These are phyloP conservation scores for Globisporangium splendens DNA, from an alignment of 352 stramenopile species.

Conservation along the genomic window DNA sequence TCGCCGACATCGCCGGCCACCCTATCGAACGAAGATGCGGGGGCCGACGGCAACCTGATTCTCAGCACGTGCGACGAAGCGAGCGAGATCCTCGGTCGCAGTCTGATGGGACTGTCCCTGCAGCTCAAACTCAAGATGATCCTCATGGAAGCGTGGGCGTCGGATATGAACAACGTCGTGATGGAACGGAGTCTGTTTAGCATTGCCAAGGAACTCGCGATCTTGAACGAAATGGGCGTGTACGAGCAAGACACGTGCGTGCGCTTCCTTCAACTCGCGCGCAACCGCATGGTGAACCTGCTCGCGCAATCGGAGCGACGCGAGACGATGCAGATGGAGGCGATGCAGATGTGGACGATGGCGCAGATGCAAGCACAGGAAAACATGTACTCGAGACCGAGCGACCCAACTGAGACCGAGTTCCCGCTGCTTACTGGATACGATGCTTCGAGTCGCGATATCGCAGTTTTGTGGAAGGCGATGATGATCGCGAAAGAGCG, in stretches of 20 bases:
- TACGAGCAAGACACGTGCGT: slow-evolving; percentile 76
- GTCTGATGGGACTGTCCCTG: slow-evolving; percentile 72
- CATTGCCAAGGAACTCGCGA: slow-evolving; percentile 78
- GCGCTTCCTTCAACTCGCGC: slow-evolving; percentile 70
- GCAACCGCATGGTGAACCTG: slow-evolving; percentile 58
- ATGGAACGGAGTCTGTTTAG: slow-evolving; percentile 83
- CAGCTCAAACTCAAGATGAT: slow-evolving; percentile 87
- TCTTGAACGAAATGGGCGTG: slow-evolving; percentile 70
- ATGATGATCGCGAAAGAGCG: slow-evolving; percentile 78
- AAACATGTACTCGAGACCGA: slow-evolving; percentile 31
- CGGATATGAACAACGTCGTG: slow-evolving; percentile 84
- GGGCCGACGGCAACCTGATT: not conserved
- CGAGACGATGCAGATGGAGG: slow-evolving; percentile 65
- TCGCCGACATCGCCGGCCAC: slow-evolving; percentile 10
- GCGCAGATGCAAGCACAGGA: slow-evolving; percentile 66
- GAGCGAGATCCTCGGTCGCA: slow-evolving; percentile 42
- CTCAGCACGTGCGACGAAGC: slow-evolving; percentile 20
- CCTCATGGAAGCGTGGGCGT: slow-evolving; percentile 76
- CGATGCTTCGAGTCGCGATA: slow-evolving; percentile 60
- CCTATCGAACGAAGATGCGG: slow-evolving; percentile 15
- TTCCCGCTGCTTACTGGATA: slow-evolving; percentile 67
- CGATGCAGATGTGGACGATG: slow-evolving; percentile 74
- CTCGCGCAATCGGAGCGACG: slow-evolving; percentile 53
- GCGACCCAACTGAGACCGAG: slow-evolving; percentile 40
- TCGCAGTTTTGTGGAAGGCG: slow-evolving; percentile 77